Evolutionary conservation across 345 rosid species (phyloP), one percentile per base, ranked within the genome.

Genomic region (Pistacia integerrima): DNA sequence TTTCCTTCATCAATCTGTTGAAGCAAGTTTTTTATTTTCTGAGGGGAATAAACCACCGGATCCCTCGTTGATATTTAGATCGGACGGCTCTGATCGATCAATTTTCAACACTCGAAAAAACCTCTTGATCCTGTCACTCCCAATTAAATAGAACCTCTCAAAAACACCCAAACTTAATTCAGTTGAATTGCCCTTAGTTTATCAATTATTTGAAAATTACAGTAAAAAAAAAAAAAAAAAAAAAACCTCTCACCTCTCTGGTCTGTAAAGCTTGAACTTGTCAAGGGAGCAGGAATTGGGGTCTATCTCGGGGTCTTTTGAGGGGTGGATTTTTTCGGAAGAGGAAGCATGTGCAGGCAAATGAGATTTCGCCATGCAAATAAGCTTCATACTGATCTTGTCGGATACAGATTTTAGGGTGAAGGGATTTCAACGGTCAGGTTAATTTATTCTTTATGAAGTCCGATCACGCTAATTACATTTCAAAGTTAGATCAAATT

Each of bases 41-140:
- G 92, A 4, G 94, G 93, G 6, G 98, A 90, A 78, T 93, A 96
- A 63, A 92, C 90, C 22, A 96, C 97, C 0, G 98, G 98, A 73
- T 96, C 99, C 99, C 84, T 96, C 97, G 67, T 97, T 96, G 35
- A 96, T 89, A 83, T 89, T 92, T 41, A 96, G 93, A 83, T 96
- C 98, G 61, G 94, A 91, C 69, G 94, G 94, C 83, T 96, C 98
- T 61, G 97, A 96, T 52, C 98, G 92, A 77, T 96, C 99, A 78
- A 96, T 92, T 87, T 96, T 96, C 66, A 96, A 77, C 38, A 96
- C 97, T 57, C 97, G 88, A 81, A 85, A 92, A 75, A 90, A 87
- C 77, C 90, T 84, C 89, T 87, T 96, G 72, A 83, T 91, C 87
- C 95, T 87, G 82, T 96, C 99, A 82, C 99, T 93, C 85, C 99